A percentile compares a stretch with the other conserved stretches of the same genome.
phyloP scores from a whole-genome alignment of 176 grass and related monocot species.

The Cocos nucifera region DNA sequence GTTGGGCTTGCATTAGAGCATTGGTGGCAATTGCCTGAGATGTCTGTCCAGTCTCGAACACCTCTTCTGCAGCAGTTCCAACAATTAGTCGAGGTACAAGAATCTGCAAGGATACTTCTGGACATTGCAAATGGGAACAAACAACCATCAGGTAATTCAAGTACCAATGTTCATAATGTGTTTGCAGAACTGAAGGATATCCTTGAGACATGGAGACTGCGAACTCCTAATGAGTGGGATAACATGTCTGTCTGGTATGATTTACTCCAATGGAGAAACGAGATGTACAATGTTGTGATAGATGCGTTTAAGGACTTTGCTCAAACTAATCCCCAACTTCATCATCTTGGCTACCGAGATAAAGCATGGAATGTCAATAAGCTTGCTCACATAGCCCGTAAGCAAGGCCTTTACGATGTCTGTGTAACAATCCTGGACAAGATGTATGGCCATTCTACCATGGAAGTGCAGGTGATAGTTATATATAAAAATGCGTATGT shows the following conservation, averaged over 20 bases:
- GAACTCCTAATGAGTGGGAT: conserved; percentile 98
- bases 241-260: conserved; percentile 96
- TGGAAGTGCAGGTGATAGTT: conserved; percentile 95
- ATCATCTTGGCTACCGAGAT: conserved; percentile 97
- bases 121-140: conserved; percentile 97
- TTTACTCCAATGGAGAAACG: conserved; percentile 97
- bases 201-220: conserved; percentile 92
- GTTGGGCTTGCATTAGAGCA: conserved; percentile 92
- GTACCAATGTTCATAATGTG: conserved; percentile 54
- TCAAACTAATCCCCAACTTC: conserved; percentile 90
- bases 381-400: conserved; percentile 88
- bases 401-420: conserved; percentile 92
- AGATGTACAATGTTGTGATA: conserved; percentile 99
- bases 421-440: conserved; percentile 96
- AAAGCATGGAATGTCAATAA: conserved; percentile 99
- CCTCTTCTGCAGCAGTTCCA: conserved; percentile 97
- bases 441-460: conserved; percentile 99
- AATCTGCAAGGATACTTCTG: conserved; percentile 82
- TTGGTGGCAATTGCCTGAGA: conserved; percentile 99
- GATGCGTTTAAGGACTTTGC: conserved; percentile 90
- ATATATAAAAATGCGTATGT: conserved; percentile 7
- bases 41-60: conserved; percentile 76
- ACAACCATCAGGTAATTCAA: conserved; percentile 70
- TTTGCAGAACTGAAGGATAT: conserved; percentile 98
- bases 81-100: conserved; percentile 96